Conservation (phyloP, 2,329 filamentous ascomycete genomes). For the Aspergillus phoenicis region DNA sequence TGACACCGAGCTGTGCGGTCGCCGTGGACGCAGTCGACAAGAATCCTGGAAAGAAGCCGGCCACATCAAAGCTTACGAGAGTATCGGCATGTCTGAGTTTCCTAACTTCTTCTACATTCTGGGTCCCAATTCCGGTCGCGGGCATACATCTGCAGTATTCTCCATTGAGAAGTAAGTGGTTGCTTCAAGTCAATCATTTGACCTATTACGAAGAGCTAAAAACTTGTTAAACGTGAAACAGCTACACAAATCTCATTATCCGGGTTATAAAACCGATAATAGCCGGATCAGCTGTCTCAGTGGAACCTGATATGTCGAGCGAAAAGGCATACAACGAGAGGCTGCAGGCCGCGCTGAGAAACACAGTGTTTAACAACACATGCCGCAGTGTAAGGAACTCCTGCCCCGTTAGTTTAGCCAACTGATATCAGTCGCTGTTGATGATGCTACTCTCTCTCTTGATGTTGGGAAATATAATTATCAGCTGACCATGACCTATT, state of each 20-base stretch:
- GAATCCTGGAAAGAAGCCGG: conserved; percentile 23
- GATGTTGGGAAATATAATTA: no score
- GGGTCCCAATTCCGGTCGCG: conserved; percentile 20
- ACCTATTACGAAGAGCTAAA: no score
- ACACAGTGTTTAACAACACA: conserved; percentile 15
- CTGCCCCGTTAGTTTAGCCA: no score
- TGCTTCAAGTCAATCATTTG: no score
- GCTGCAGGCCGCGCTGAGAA: conserved; percentile 11
- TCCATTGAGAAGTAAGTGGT: conserved; percentile 19
- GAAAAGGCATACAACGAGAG: conserved; percentile 15
- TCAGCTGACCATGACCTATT: neutral
- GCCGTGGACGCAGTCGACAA: conserved; percentile 16
- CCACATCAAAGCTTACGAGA: conserved; percentile 21
- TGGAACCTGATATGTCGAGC: conserved; percentile 17
- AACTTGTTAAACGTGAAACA: neutral
- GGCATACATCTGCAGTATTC: conserved; percentile 20
- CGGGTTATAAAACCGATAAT: conserved; percentile 18
- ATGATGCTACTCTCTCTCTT: no score
- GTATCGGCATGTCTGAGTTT: conserved; percentile 25
- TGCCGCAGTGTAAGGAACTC: conserved; percentile 17
- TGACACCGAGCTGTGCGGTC: conserved; percentile 18
- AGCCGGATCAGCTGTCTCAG: conserved; percentile 6
- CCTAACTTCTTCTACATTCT: conserved; percentile 28
- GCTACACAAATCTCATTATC: conserved; percentile 17
- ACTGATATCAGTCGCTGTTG: no score